Percentiles rank a stretch among this genome's conserved stretches.
Conservation (phyloP, 768 basidiomycete genomes). For the Tricholoma matsutake region DNA sequence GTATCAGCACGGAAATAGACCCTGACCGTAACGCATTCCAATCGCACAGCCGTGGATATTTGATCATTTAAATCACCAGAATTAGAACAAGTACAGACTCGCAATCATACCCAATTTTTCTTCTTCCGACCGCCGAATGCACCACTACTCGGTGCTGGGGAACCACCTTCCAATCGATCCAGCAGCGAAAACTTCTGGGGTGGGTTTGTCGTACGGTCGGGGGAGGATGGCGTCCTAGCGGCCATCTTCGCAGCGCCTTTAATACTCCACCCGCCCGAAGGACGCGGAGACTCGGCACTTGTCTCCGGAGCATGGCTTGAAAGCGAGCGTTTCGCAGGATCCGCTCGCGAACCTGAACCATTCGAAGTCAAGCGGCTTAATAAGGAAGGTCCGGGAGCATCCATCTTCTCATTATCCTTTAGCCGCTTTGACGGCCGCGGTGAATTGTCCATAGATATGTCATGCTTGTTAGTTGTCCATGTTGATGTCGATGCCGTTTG, state of each 20-base stretch:
- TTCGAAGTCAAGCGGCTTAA: slow-evolving; percentile 38
- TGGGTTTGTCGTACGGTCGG: slow-evolving; percentile 4
- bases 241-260: slow-evolving; percentile 44
- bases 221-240: slow-evolving; percentile 3
- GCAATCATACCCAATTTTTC: slow-evolving; percentile 21
- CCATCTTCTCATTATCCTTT: slow-evolving; percentile 21
- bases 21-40: neutral
- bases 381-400: slow-evolving; percentile 33
- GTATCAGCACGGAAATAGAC: neutral
- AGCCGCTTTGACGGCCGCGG: slow-evolving; percentile 34
- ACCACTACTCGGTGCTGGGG: slow-evolving; percentile 11
- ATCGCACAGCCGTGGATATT: neutral
- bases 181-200: slow-evolving; percentile 28
- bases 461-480: slow-evolving; percentile 9
- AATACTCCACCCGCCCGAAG: slow-evolving; percentile 47
- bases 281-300: slow-evolving; percentile 10
- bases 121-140: slow-evolving; percentile 18
- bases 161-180: slow-evolving; percentile 30
- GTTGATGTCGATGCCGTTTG: slow-evolving; percentile 2
- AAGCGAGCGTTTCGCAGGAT: slow-evolving; percentile 3
- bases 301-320: slow-evolving; percentile 5
- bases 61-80: neutral
- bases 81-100: neutral
- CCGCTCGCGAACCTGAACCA: neutral
- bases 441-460: slow-evolving; percentile 23